Base-by-base conservation (phyloP, 768 basidiomycete species). In the Rhodotorula paludigena region DNA sequence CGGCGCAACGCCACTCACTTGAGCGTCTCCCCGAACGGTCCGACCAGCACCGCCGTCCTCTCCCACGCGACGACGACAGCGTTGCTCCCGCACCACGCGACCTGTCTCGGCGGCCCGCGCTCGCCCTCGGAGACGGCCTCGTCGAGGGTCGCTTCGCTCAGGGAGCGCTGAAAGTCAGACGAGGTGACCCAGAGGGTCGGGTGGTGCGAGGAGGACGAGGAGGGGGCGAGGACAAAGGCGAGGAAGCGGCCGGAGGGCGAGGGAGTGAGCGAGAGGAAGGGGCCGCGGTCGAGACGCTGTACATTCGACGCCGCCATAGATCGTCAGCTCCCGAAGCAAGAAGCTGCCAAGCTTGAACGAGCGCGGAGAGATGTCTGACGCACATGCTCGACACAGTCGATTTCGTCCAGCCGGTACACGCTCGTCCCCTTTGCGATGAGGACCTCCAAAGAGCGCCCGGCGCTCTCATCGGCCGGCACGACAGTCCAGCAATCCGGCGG, bases 51-150 rank as follows among this genome's bases (percentile, higher is more conserved):
- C 0, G 86, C 88, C 38, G 87, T 79, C 28, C 83, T 80, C 49
- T 85, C 84, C 90, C 92, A 97, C 28, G 87, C 87, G 25, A 96
- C 82, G 6, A 92, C 81, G 52, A 98, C 88, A 0, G 92, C 91
- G 78, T 99, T 93, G 76, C 92, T 91, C 2, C 93, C 93, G 77
- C 92, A 97, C 96, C 96, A 99, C 75, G 88, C 89, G 0, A 92
- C 86, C 71, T 88, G 87, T 42, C 82, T 81, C 5, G 66, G 80
- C 75, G 38, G 84, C 11, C 71, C 76, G 49, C n/a, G 55, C 12
- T 74, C 58, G 44, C 63, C 82, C 52, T 76, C 67, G 28, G 71
- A 67, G 9, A 63, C 60, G 6, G 68, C 73, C 14, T 53, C 35
- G 15, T 61, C 28, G 20, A 81, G 62, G 48, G 92, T 85, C 72